Evolutionary conservation across 2,329 filamentous ascomycete genomes (phyloP).

Genomic region (Nothophaeocryptopus gaeumannii): DNA sequence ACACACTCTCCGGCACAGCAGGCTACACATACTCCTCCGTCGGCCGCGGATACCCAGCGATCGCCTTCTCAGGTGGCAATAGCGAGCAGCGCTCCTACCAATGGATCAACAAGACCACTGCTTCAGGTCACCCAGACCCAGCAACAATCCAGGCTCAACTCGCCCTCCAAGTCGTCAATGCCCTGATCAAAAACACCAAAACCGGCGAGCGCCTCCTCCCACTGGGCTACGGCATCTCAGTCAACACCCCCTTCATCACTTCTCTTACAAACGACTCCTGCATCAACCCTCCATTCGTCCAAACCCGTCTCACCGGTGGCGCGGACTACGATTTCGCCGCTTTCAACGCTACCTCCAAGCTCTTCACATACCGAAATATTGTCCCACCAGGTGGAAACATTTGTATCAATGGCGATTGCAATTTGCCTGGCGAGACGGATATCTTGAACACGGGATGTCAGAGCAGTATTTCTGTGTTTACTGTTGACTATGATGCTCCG

Average conservation of each 20-base stretch:
- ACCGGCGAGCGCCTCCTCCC: conserved; percentile 41
- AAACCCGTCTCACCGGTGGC: conserved; percentile 50
- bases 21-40: conserved; percentile 52
- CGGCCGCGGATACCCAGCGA: conserved; percentile 49
- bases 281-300: conserved; percentile 45
- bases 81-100: conserved; percentile 43
- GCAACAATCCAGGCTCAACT: conserved; percentile 46
- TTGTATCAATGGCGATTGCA: conserved; percentile 53
- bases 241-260: conserved; percentile 50
- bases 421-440: conserved; percentile 51
- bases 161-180: conserved; percentile 44
- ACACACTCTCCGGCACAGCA: conserved; percentile 51
- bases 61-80: conserved; percentile 49
- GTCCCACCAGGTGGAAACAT: conserved; percentile 36
- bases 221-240: conserved; percentile 50
- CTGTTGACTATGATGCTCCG: conserved; percentile 52
- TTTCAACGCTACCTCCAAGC: conserved; percentile 43
- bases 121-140: conserved; percentile 37
- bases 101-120: conserved; percentile 41
- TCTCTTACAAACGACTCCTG: conserved; percentile 40
- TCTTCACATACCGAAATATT: conserved; percentile 45
- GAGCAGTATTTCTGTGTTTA: conserved; percentile 47
- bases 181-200: conserved; percentile 42
- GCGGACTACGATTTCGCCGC: conserved; percentile 49
- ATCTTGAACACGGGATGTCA: conserved; percentile 45